Base-by-base conservation (phyloP, 257 asterid genomes). In the Solanum sejunctum region DNA sequence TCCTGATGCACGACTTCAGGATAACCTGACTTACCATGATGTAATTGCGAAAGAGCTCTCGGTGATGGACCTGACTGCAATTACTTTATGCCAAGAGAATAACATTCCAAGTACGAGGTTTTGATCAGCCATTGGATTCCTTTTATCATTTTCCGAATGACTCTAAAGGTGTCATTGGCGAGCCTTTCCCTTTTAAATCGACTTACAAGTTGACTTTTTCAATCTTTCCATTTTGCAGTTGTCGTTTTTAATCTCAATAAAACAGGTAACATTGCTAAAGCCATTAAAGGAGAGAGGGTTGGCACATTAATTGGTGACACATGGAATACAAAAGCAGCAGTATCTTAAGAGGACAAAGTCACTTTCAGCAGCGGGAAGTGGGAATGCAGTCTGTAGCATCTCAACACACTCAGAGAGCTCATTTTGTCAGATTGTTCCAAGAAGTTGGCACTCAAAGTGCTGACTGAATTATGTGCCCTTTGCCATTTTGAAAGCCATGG, bases 1-100 rank as follows among this genome's bases (percentile, higher is more conserved):
- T 82, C 97, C 97, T 13, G 88, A 93, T 87, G 98, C 98, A 52
- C 90, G 88, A 45, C 93, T 96, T 41, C 94, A 93, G 2, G 95
- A 96, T 26, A 90, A 91, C 81, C 87, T 96, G 63, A 91, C 95
- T 41, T 96, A 93, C 85, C 97, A 93, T 55, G 99, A 95, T 20
- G 98, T 96, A 58, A 94, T 87, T 61, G 88, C 99, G 11, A 93
- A 92, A 89, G 99, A 94, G 83, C 95, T 95, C 71, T 93, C 97
- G 0, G 98, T 95, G 72, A 96, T 96, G 99, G 99, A 96, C 91
- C 47, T 94, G 96, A 96, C 98, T 60, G 99, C 99, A 81, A 93
- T 95, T 57, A 96, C 99, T 75, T 88, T 96, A 87, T 96, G 98
- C 94, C 98, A 96, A 91, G 99, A 96, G 90, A 96, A 96, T 88